A percentile compares a stretch with the other conserved stretches of the same genome.
These are phyloP conservation scores for Cochlearia excelsa DNA, from an alignment of 345 rosid genomes.

Conservation along the genomic window DNA sequence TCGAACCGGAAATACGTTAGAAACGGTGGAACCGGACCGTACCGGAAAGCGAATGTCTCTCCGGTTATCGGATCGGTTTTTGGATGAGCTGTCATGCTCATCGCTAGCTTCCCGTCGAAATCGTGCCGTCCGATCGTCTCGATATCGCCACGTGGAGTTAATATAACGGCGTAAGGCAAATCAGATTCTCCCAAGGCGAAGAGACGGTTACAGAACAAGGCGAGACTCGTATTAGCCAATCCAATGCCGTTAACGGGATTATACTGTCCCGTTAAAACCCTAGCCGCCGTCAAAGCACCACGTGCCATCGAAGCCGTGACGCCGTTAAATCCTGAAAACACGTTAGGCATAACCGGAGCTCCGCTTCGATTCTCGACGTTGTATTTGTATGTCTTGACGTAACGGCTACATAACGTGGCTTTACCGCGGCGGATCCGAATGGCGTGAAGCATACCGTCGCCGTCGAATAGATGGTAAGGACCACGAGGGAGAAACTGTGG, in stretches of 20 bases:
- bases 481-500: conserved; percentile 44
- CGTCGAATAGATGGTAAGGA: conserved; percentile 41
- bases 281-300: conserved; percentile 33
- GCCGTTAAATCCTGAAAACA: conserved; percentile 39
- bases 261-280: conserved; percentile 36
- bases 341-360: conserved; percentile 33
- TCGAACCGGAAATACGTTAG: conserved; percentile 37
- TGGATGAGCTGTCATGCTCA: conserved; percentile 45
- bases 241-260: conserved; percentile 38
- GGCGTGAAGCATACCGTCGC: conserved; percentile 43
- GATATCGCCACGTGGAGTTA: conserved; percentile 29
- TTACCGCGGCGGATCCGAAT: conserved; percentile 31
- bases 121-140: conserved; percentile 37
- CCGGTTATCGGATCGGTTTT: conserved; percentile 35
- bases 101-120: conserved; percentile 32
- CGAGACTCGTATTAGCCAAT: conserved; percentile 37
- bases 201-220: conserved; percentile 36
- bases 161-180: conserved; percentile 31
- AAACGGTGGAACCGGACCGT: conserved; percentile 40
- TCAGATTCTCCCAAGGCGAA: conserved; percentile 42
- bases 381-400: conserved; percentile 39
- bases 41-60: conserved; percentile 39
- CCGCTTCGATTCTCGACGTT: conserved; percentile 33
- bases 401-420: conserved; percentile 38
- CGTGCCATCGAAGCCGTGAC: conserved; percentile 36